Evolutionary conservation across 2,329 filamentous ascomycete genomes (phyloP), one percentile per base, ranked within the genome.

Genomic region (Juglanconis sp.): DNA sequence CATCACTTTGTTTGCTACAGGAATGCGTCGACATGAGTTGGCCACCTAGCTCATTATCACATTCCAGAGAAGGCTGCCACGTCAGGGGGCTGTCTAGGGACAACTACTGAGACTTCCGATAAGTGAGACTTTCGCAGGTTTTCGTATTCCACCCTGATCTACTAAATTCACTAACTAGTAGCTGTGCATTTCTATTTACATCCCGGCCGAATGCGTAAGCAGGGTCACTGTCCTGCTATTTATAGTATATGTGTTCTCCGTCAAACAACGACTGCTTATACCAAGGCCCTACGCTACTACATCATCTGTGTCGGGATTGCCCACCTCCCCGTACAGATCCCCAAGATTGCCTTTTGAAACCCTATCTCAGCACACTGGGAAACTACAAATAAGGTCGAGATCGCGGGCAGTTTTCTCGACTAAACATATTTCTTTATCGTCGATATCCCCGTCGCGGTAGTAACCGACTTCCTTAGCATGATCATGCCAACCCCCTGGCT

Each of bases 391-490:
- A 44, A 64, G 10, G 56, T 57, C 7, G 62, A 63, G 1, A 64
- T 57, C 11, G 40, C 44, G 8, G 56, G 49, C 6, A n/a, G 36
- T 24, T 76, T 74, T 57, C 63, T 76, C 17, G 65, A 73, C 17
- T 68, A 73, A 47, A 59, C 66, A 5, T 67, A 66, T 31, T 50
- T 76, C 5, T 76, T 75, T 59, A 65, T 71, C 3, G 66, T 69
- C 9, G 74, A 75, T 47, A 66, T 71, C 1, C 62, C 67, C 11
- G 60, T 74, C 11, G 71, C 69, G 47, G 68, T 72, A 13, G 40
- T 74, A 5, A 73, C 70, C 30, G 73, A 75, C 57, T 57, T 71
- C 31, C 65, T 72, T 42, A 71, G 75, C 17, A 64, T 76, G 32
- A 13, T 73, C 8, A 56, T 76, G 5, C 74, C 73, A 3, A 64